These are phyloP conservation scores for Ilyonectria mors-panacis DNA, from an alignment of 2,329 filamentous ascomycete species.

Conservation along the genomic window DNA sequence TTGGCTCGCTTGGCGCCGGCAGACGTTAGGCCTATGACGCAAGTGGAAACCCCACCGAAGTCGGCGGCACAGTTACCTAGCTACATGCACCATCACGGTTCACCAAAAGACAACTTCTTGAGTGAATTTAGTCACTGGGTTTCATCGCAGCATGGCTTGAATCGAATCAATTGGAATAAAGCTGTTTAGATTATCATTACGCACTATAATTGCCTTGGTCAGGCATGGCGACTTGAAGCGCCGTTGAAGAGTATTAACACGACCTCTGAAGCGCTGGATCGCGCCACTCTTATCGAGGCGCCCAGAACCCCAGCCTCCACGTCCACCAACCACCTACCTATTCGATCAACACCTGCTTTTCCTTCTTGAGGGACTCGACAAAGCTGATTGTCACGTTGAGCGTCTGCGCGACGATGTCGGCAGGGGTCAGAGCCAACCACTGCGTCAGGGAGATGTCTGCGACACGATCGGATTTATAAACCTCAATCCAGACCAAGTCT, in stretches of 20 bases:
- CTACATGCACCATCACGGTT: background rate
- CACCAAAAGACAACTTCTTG: background rate
- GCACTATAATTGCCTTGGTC: background rate
- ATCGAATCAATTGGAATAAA: background rate
- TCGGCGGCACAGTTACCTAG: background rate
- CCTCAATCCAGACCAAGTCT: constrained; percentile 77
- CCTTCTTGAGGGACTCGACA: constrained; percentile 71
- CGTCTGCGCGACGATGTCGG: constrained; percentile 72
- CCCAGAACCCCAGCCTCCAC: background rate
- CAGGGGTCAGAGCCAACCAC: constrained; percentile 78
- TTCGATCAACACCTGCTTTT: constrained; percentile 70
- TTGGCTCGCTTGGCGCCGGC: constrained; percentile 3
- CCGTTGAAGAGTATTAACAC: too few relatives aligned
- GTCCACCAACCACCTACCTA: constrained; percentile 13
- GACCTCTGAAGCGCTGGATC: too few relatives aligned
- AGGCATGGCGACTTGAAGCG: background rate
- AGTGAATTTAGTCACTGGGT: background rate
- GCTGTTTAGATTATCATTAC: constrained; percentile 10
- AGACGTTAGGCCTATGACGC: background rate
- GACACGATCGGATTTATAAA: constrained; percentile 78
- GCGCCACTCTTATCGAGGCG: background rate
- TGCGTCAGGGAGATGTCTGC: constrained; percentile 77
- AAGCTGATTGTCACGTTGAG: constrained; percentile 72
- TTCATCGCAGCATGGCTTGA: background rate
- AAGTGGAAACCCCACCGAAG: background rate